These are phyloP conservation scores for Pseudonitzschia delicatissima DNA, from an alignment of 108 stramenopile species.

Conservation along the genomic window DNA sequence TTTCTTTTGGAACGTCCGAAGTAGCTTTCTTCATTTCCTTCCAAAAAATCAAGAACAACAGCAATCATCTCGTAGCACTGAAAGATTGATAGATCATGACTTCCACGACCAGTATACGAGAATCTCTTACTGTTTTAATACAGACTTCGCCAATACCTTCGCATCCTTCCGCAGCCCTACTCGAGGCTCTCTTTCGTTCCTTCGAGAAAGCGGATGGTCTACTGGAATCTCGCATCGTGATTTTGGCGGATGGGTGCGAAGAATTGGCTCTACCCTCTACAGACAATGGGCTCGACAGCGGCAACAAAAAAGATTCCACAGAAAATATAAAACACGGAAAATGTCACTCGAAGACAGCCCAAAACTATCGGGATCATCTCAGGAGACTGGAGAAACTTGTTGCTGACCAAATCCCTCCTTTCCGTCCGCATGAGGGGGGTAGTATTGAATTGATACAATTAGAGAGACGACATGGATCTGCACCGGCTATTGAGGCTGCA, in stretches of 20 bases:
- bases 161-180: constrained; percentile 38
- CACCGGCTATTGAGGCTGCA: constrained; percentile 18
- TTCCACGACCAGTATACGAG: no score
- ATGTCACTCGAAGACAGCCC: constrained; percentile 8
- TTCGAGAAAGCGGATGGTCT: constrained; percentile 33
- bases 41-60: no score
- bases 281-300: background rate
- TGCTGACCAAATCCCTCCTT: constrained; percentile 15
- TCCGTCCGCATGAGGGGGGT: constrained; percentile 9
- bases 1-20: no score
- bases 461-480: constrained; percentile 22
- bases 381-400: constrained; percentile 11
- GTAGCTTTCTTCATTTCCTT: no score
- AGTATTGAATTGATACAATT: constrained; percentile 31
- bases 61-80: no score
- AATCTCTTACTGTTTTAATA: no score
- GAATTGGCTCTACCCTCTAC: background rate
- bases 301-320: background rate
- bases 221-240: constrained; percentile 28
- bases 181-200: constrained; percentile 44
- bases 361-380: constrained; percentile 28
- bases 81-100: no score
- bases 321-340: constrained; percentile 31
- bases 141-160: constrained; percentile 41
- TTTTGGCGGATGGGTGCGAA: constrained; percentile 38